phyloP scores from a whole-genome alignment of 805 yeast species.

The Wickerhamiella sergipiensis region DNA sequence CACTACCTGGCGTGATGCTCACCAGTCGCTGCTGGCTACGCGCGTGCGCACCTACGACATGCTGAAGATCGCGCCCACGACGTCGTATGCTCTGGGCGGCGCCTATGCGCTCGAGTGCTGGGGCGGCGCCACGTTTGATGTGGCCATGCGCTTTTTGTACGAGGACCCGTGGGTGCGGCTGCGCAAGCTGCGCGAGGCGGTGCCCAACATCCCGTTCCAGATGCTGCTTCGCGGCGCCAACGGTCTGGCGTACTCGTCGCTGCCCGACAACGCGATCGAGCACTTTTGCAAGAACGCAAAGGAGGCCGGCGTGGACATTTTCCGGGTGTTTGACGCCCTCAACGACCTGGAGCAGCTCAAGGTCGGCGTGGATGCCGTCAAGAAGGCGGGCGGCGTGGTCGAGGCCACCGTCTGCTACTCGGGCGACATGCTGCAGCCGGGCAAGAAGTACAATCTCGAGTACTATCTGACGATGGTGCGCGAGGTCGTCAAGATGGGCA shows the following conservation, averaged over 20 bases:
- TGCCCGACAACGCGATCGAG: constrained; percentile 97
- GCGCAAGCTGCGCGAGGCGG: constrained; percentile 71
- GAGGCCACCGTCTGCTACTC: constrained; percentile 98
- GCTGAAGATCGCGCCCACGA: constrained; percentile 81
- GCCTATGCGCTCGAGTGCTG: constrained; percentile 97
- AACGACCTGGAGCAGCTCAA: constrained; percentile 92
- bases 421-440: constrained; percentile 94
- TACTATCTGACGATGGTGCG: constrained; percentile 77
- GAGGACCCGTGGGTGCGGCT: constrained; percentile 99
- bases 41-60: constrained; percentile 92
- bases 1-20: constrained; percentile 99
- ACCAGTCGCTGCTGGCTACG: constrained; percentile 93
- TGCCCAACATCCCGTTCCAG: constrained; percentile 98
- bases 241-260: constrained; percentile 95
- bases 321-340: constrained; percentile 95
- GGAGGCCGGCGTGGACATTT: constrained; percentile 91
- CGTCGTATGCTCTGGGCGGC: constrained; percentile 78
- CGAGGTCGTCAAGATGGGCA: constrained; percentile 80
- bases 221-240: constrained; percentile 99
- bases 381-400: constrained; percentile 96
- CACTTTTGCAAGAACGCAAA: constrained; percentile 93
- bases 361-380: constrained; percentile 96
- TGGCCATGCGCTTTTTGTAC: constrained; percentile 93
- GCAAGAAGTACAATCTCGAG: constrained; percentile 88
- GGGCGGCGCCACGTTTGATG: constrained; percentile 99